Conservation (phyloP, 2,329 filamentous ascomycete species). For the Cladophialophora bantiana region DNA sequence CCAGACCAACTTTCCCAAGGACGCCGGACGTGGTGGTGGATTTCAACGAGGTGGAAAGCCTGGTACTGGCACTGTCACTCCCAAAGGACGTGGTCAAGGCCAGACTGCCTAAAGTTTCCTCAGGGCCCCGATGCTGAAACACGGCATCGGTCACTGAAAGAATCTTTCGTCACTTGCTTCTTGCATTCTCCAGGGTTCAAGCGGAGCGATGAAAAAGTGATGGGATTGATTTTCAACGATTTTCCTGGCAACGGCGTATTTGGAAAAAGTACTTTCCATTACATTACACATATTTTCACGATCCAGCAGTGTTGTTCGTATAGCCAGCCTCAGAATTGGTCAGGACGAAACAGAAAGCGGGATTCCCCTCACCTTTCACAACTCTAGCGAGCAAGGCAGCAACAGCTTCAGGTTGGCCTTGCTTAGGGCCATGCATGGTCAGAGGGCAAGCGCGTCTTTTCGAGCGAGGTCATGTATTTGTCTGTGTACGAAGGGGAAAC, state of each 20-base stretch:
- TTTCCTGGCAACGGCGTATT: conserved; percentile 31
- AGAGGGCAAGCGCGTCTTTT: conserved; percentile 69
- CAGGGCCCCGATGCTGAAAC: neutral
- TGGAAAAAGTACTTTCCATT: conserved; percentile 37
- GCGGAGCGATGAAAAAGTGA: conserved; percentile 32
- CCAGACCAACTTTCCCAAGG: conserved; percentile 71
- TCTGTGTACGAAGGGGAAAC: conserved; percentile 51
- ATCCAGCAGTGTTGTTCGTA: conserved; percentile 27
- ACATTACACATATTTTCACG: conserved; percentile 23
- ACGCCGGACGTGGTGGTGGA: conserved; percentile 71
- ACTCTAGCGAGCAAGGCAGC: conserved; percentile 16
- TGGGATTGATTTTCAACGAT: conserved; percentile 26
- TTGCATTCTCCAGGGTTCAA: conserved; percentile 26
- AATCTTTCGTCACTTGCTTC: conserved; percentile 14
- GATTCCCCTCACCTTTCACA: conserved; percentile 24
- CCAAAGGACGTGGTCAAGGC: conserved; percentile 55
- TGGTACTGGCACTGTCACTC: conserved; percentile 60
- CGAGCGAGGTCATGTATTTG: conserved; percentile 90
- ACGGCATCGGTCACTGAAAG: conserved; percentile 3
- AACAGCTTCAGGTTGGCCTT: conserved; percentile 11
- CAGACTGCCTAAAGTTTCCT: conserved; percentile 50
- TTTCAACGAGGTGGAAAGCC: conserved; percentile 70
- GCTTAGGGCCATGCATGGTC: conserved; percentile 22
- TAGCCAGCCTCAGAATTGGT: conserved; percentile 35
- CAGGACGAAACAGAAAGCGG: conserved; percentile 27